These are phyloP conservation scores for Sporothrix inflata DNA, from an alignment of 2,329 filamentous ascomycete species.

Conservation along the genomic window DNA sequence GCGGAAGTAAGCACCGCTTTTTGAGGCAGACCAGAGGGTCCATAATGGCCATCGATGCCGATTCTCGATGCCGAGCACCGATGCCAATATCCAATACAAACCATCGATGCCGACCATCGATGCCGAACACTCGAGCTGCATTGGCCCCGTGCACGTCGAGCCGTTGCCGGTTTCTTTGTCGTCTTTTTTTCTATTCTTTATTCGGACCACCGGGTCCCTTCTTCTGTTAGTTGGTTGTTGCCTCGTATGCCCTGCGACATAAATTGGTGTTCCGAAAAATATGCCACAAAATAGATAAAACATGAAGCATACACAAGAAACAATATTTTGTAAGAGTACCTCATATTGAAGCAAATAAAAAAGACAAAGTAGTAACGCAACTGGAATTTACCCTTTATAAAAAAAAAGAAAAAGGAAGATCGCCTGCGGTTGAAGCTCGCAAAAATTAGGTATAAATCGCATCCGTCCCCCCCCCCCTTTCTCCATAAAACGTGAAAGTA, in stretches of 20 bases:
- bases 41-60: not conserved
- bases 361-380: no score
- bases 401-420: not conserved
- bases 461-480: no score
- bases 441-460: no score
- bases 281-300: no score
- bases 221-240: not conserved
- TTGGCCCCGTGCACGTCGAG: not conserved
- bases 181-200: not conserved
- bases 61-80: constrained; percentile 8
- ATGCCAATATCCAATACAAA: not conserved
- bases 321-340: not conserved
- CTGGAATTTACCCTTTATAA: no score
- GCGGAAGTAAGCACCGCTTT: not conserved
- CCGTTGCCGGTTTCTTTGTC: not conserved
- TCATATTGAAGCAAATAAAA: no score
- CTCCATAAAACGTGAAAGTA: no score
- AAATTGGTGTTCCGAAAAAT: no score
- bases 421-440: no score
- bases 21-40: not conserved
- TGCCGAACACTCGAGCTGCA: not conserved
- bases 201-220: not conserved
- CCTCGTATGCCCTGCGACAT: no score
- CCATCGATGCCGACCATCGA: not conserved
- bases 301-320: no score